Base-by-base conservation (phyloP, 2,329 filamentous ascomycete species). In the Beauveria sp. region DNA sequence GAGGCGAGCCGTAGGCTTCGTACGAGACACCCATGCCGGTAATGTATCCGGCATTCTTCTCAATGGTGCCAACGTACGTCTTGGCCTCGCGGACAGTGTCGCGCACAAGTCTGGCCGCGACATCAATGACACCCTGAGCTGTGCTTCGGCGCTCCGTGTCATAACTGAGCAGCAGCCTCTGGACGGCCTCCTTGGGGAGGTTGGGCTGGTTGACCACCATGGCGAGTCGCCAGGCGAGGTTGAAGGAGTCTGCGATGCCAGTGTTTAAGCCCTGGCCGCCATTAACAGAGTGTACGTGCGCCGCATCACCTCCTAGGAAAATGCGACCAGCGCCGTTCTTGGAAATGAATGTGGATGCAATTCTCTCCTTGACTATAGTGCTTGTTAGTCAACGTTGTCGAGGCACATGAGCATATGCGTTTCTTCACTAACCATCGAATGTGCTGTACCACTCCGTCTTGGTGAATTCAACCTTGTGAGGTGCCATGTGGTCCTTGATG, bases 261-360 rank as follows among this genome's bases (percentile, higher is more conserved):
- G 82, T 84, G 64, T 85, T 85, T 65, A 85, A 75, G 0, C 83
- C 83, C 64, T 84, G 82, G 0, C 81, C 83, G 0, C 81, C 82
- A 9, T 81, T 80, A 41, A 81, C 80, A 1, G 75, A 81, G 61
- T 84, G 80, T 3, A 81, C 81, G 59, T 85, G 82, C 0, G 80
- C 81, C 0, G 82, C 81, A 60, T 85, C 83, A 3, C 83, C 83
- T 7, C 79, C 80, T 0, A 85, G 70, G 50, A 84, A 76, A 5
- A 80, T 72, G 9, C 79, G 75, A 3, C 79, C 80, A 5, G 67
- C 64, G 9, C 77, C 76, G 43, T 71, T 67, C 18, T 67, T 70
- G 5, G 75, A 76, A 12, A 77, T 67, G 43, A 78, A 78, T 0
- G 71, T 72, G 0, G 70, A 70, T 0, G 74, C 75, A 26, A 77